These are phyloP conservation scores for Diplogelasinospora grovesii DNA, from an alignment of 495 filamentous ascomycete species.

Conservation along the genomic window DNA sequence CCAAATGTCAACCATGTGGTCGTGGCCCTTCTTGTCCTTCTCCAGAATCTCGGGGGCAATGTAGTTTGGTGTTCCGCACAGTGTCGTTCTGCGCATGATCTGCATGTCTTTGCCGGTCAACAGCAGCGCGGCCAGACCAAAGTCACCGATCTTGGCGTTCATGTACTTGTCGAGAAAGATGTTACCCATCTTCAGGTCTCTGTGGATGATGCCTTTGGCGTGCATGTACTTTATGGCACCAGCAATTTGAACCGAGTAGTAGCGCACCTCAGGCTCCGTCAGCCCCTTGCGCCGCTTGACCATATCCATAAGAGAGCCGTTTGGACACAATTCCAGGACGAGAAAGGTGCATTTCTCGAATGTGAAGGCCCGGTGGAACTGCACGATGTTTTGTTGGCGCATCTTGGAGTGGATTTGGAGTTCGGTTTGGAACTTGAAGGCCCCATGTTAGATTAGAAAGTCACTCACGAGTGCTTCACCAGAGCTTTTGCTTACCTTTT, in stretches of 20 bases:
- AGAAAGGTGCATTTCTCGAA: constrained; percentile 86
- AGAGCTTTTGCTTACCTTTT: constrained; percentile 59
- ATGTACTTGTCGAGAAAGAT: constrained; percentile 92
- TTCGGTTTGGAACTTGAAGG: constrained; percentile 82
- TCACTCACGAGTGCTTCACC: background rate
- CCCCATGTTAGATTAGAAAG: no score
- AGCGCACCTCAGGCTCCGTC: constrained; percentile 84
- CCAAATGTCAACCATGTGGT: constrained; percentile 91
- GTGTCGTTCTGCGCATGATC: constrained; percentile 68
- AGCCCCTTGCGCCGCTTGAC: constrained; percentile 79
- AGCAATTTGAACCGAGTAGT: constrained; percentile 87
- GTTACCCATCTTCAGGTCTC: constrained; percentile 97
- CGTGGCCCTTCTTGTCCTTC: constrained; percentile 79
- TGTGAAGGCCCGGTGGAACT: constrained; percentile 90
- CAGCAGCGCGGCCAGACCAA: constrained; percentile 89
- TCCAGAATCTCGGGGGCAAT: constrained; percentile 93
- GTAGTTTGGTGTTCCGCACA: constrained; percentile 97
- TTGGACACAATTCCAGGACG: constrained; percentile 86
- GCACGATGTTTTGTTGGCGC: constrained; percentile 87
- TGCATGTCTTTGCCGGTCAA: constrained; percentile 79
- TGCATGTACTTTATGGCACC: constrained; percentile 98
- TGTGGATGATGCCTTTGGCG: constrained; percentile 86
- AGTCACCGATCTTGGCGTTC: constrained; percentile 97
- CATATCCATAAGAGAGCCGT: constrained; percentile 99
- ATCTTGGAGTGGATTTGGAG: constrained; percentile 98